Evolutionary conservation across 129 eudicot species (phyloP).

Genomic region (Cynara cardunculus): DNA sequence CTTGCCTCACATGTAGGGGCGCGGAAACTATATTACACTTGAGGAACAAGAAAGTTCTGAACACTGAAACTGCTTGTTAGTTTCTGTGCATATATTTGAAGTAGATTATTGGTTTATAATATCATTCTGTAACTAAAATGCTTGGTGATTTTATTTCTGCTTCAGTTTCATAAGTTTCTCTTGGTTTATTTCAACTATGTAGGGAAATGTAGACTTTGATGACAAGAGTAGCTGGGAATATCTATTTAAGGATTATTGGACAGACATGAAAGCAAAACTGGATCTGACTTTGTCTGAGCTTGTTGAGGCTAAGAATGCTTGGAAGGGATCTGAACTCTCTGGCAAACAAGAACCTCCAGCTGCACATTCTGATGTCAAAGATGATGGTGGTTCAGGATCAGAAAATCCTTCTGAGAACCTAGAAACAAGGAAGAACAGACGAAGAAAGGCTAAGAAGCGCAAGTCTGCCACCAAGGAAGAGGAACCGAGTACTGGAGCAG

Average conservation of each 20-base stretch:
- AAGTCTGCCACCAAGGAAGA: conserved; percentile 43
- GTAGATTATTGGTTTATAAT: background rate
- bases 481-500: conserved; percentile 14
- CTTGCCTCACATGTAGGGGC: no score
- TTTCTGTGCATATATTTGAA: background rate
- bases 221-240: conserved; percentile 89
- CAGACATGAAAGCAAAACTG: conserved; percentile 55
- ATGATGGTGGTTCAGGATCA: conserved; percentile 60
- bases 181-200: conserved; percentile 13
- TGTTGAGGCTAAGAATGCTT: conserved; percentile 64
- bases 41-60: no score
- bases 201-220: conserved; percentile 60
- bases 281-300: conserved; percentile 63
- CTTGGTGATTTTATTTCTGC: background rate
- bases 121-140: background rate
- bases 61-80: no score
- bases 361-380: conserved; percentile 34
- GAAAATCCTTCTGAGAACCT: conserved; percentile 50
- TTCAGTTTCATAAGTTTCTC: background rate
- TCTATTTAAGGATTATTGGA: conserved; percentile 83
- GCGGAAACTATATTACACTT: no score
- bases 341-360: conserved; percentile 50
- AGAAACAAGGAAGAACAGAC: conserved; percentile 47
- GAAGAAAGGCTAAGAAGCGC: conserved; percentile 44
- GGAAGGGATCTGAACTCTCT: conserved; percentile 51